Base-by-base conservation (phyloP, 148 eudicot genomes). In the Salicornia ramosissima region DNA sequence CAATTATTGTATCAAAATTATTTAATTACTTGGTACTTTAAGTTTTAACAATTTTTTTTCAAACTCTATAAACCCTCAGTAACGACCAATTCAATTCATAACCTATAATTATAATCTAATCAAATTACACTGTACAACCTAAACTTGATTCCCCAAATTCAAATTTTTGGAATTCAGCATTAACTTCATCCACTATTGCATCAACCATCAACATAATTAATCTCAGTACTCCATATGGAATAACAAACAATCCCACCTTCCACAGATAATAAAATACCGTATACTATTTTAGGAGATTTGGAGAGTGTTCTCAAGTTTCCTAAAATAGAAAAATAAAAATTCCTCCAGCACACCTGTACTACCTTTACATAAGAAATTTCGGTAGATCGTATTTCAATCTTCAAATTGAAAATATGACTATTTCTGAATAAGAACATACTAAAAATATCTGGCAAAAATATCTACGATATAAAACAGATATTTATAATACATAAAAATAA, bases 381-480 rank as follows among this genome's bases (percentile, higher is more conserved):
- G 6, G 19, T 19, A 49, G 3, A 19, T 49, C 22, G 19, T 4
- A 6, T 14, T 49, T 5, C 18, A 49, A 49, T 19, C 53, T 49
- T 18, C 53, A 49, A 49, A 14, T 14, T 14, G 24, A 16, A 1
- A 49, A 19, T 36, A 36, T 4, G 40, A 36, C 4, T 36, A 36
- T 36, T 3, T 36, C 8, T 36, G 40, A 36, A 36, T 36, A 36
- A 36, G n/a, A 50, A 28, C 15, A 53, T 64, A 72, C 61, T 42
- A 50, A 53, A 64, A 73, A 65, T 73, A 64, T 53, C 76, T 40
- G 2, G 25, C 13, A 11, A 8, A 73, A 65, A 43, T 28, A 65
- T 70, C 53, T 26, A 57, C 59, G 2, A 42, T 40, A 40, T 10
- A 18, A 6, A 13, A 60, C 8, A 43, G 65, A 68, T 61, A 75